Base-by-base conservation (phyloP, 2,329 filamentous ascomycete genomes). In the Alternaria arbusti region DNA sequence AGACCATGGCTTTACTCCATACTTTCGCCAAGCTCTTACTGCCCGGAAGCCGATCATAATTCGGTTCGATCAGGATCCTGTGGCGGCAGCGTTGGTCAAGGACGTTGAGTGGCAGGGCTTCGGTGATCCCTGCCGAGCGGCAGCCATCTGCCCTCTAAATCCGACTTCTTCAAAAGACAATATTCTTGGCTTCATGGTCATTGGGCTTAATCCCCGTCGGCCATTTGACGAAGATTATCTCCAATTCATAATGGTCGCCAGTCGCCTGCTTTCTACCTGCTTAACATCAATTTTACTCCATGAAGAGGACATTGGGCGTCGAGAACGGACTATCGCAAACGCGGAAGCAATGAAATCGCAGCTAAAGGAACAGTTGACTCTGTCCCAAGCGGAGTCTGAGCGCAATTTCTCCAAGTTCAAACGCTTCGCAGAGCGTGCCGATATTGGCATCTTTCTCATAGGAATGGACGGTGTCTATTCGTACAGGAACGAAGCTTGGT, bases 401-500 rank as follows among this genome's bases (percentile, higher is more conserved):
- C 60, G 69, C 5, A 75, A 70, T 17, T 66, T 75, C 32, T 71
- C 72, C 52, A 74, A 74, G 25, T 82, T 83, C 50, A 74, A 77
- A 30, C 70, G 79, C 6, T 79, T 83, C 67, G 80, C 81, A 5
- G 76, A 79, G 45, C 69, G 77, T 5, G 72, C 79, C 6, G 80
- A 81, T 4, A 71, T 82, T 7, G 81, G 77, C 1, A 83, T 84
- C 57, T 83, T 80, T 59, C 76, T 80, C 25, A 73, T 81, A 40
- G 73, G 75, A 12, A 63, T 74, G 13, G 63, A 76, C n/a, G 81
- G 82, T 3, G 69, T 68, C 12, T 78, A 79, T 15, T 70, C 79
- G 0, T 82, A 83, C 58, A 70, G 78, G 4, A 83, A 83, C 43
- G 74, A 82, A 40, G 71, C 75, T 2, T 83, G 81, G 72, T 76